These are phyloP conservation scores for Willaertia magna DNA, from an alignment of 208 protist genomes.

Conservation along the genomic window DNA sequence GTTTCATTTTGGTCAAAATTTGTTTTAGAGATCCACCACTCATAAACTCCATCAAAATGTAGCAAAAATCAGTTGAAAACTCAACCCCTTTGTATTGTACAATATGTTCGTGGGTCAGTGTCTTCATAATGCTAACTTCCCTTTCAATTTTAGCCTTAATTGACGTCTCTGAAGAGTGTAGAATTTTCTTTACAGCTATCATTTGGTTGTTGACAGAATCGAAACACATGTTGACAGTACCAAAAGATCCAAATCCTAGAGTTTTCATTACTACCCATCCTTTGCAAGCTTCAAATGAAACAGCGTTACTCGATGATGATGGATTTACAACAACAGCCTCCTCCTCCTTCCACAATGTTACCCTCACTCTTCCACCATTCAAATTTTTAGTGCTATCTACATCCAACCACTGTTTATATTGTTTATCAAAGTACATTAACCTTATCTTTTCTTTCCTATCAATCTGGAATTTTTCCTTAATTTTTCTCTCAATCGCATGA, in stretches of 20 bases:
- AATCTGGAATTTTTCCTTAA: background rate
- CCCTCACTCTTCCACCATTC: background rate
- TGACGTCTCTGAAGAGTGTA: background rate
- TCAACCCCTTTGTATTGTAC: constrained; percentile 33
- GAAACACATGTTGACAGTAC: background rate
- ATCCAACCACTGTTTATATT: background rate
- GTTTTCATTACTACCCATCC: background rate
- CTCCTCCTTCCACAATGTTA: background rate
- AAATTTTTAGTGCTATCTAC: background rate
- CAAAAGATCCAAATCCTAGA: background rate
- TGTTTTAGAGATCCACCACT: background rate
- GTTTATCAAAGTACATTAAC: background rate
- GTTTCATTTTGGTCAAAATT: background rate
- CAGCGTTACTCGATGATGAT: background rate
- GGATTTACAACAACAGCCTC: too few relatives aligned
- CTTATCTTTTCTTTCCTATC: background rate
- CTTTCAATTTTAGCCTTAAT: background rate
- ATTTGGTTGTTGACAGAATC: background rate
- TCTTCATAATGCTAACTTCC: constrained; percentile 26
- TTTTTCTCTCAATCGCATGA: background rate
- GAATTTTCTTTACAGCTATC: background rate
- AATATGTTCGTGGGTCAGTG: constrained; percentile 35
- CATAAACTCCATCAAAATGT: background rate
- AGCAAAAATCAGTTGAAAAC: background rate
- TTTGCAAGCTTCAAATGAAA: background rate